phyloP scores from a whole-genome alignment of 768 basidiomycete genomes.

The Lyophyllum decastes region DNA sequence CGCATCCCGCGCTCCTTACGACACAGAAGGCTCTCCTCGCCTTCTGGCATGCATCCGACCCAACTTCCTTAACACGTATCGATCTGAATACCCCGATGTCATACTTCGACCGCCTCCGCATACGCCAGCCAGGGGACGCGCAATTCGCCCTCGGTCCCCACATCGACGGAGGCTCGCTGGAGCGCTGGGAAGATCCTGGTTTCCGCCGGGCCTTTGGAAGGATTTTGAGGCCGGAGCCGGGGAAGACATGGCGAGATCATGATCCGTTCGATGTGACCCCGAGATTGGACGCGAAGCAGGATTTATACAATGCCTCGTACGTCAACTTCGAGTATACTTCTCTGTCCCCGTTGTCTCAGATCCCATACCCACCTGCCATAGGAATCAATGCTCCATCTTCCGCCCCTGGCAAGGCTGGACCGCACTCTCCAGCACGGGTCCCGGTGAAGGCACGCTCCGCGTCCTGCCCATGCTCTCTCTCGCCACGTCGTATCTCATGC shows the following conservation, averaged over 20 bases:
- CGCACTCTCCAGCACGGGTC: constrained; percentile 52
- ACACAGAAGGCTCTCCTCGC: constrained; percentile 60
- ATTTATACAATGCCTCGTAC: constrained; percentile 63
- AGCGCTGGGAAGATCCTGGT: constrained; percentile 56
- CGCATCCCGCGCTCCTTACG: constrained; percentile 57
- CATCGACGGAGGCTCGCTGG: constrained; percentile 50
- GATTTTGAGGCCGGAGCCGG: constrained; percentile 37
- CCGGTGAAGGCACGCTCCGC: constrained; percentile 61
- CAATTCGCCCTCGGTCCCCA: constrained; percentile 70
- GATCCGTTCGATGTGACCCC: constrained; percentile 52
- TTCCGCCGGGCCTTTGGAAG: constrained; percentile 41
- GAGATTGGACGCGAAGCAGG: constrained; percentile 52
- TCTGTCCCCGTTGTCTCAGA: neutral
- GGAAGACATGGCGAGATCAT: constrained; percentile 44
- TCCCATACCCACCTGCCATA: constrained; percentile 16
- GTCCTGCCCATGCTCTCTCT: constrained; percentile 61
- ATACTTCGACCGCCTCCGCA: constrained; percentile 77
- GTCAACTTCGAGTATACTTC: constrained; percentile 19
- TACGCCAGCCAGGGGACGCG: constrained; percentile 70
- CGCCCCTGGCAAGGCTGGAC: constrained; percentile 64
- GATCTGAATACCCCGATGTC: constrained; percentile 61
- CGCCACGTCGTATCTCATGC: constrained; percentile 59
- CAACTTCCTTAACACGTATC: constrained; percentile 33
- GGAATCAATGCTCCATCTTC: constrained; percentile 56
- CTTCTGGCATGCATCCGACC: constrained; percentile 57